A percentile compares a stretch with the other conserved stretches of the same genome.
Conservation (phyloP, 1,284 basidiomycete species). For the Ceratobasidium sp. region DNA sequence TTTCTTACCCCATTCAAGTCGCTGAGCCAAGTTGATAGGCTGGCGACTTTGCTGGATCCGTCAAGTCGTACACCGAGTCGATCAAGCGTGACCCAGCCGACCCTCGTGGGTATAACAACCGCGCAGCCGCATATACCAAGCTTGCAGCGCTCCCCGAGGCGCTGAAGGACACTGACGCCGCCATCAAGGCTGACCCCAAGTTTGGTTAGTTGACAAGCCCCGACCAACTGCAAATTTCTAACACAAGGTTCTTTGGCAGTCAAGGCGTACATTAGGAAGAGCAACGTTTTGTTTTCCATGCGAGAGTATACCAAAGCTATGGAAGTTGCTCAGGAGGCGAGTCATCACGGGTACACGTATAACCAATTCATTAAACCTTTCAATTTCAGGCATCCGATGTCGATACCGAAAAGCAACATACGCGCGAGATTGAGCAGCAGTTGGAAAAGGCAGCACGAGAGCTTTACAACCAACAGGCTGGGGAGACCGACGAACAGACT, state of each 20-base stretch:
- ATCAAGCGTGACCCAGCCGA: conserved; percentile 96
- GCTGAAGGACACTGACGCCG: conserved; percentile 94
- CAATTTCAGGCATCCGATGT: conserved; percentile 69
- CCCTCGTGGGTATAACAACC: conserved; percentile 95
- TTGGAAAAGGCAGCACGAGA: conserved; percentile 86
- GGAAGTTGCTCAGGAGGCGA: conserved; percentile 76
- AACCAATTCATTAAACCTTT: background rate
- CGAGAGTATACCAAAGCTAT: conserved; percentile 91
- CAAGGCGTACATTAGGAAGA: conserved; percentile 97
- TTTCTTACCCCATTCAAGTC: conserved; percentile 7
- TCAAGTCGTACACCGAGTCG: conserved; percentile 93
- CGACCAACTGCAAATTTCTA: conserved; percentile 3
- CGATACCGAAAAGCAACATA: conserved; percentile 84
- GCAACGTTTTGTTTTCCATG: conserved; percentile 89
- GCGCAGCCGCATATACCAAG: conserved; percentile 97
- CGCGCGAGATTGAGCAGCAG: conserved; percentile 82
- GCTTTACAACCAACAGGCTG: conserved; percentile 83
- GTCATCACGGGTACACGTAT: background rate
- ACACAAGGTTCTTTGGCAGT: conserved; percentile 61
- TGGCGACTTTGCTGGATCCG: conserved; percentile 92
- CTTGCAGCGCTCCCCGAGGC: conserved; percentile 95
- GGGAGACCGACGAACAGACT: conserved; percentile 94
- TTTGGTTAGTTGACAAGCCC: conserved; percentile 69
- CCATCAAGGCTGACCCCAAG: conserved; percentile 90
- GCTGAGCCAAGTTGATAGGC: conserved; percentile 54